Evolutionary conservation across 306 rosid genomes (phyloP).

Genomic region (Cicer yamashitae): DNA sequence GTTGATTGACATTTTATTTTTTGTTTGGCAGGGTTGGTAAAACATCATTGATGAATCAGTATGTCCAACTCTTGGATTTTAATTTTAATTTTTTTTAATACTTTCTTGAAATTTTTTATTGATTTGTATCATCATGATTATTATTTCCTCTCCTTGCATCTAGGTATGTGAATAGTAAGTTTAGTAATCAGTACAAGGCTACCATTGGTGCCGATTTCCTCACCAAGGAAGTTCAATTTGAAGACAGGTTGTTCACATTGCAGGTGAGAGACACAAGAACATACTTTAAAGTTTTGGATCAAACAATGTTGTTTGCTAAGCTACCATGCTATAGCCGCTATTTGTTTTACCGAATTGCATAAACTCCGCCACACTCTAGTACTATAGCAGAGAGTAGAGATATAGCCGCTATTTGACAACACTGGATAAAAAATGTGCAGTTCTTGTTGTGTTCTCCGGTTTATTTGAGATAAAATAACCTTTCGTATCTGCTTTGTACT

Average conservation of each 20-base stretch:
- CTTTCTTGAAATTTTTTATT: slow-evolving; percentile 9
- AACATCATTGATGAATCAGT: slow-evolving; percentile 99
- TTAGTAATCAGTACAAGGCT: slow-evolving; percentile 98
- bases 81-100: slow-evolving; percentile 7
- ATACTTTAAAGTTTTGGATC: not conserved
- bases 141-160: slow-evolving; percentile 25
- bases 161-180: slow-evolving; percentile 98
- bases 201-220: slow-evolving; percentile 99
- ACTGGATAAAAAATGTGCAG: not conserved
- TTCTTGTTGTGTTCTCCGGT: not conserved
- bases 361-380: no score
- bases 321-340: no score
- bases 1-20: slow-evolving; percentile 37
- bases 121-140: slow-evolving; percentile 32
- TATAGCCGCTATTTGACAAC: no score
- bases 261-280: slow-evolving; percentile 66
- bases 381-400: no score
- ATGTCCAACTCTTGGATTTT: slow-evolving; percentile 47
- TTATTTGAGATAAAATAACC: not conserved
- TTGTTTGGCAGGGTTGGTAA: slow-evolving; percentile 90
- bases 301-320: no score
- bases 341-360: no score
- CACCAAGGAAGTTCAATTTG: slow-evolving; percentile 98
- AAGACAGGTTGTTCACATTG: slow-evolving; percentile 94
- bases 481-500: not conserved